phyloP scores from a whole-genome alignment of 495 filamentous ascomycete species.

The Lepraria neglecta region DNA sequence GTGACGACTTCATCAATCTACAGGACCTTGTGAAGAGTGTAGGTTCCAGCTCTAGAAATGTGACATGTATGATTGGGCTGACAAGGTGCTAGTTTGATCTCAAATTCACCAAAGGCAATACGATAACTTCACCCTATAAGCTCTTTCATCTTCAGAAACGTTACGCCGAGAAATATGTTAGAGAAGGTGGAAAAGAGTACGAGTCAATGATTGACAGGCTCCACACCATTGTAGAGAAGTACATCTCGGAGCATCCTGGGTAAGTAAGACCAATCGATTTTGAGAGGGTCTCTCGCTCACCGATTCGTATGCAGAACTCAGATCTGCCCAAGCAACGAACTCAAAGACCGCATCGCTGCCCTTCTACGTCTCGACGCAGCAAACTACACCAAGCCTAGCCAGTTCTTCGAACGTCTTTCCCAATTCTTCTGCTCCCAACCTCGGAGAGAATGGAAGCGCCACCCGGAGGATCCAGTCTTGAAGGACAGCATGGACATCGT shows the following conservation, averaged over 20 bases:
- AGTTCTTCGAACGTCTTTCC: slow-evolving; percentile 52
- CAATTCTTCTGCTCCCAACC: slow-evolving; percentile 57
- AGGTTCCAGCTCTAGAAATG: slow-evolving; percentile 3
- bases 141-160: slow-evolving; percentile 71
- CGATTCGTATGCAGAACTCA: slow-evolving; percentile 4
- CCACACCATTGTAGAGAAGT: slow-evolving; percentile 33
- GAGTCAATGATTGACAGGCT: slow-evolving; percentile 45
- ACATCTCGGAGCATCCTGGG: slow-evolving; percentile 30
- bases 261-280: slow-evolving; percentile 26
- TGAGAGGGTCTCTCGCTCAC: neutral
- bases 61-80: neutral
- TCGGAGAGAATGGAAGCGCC: neutral
- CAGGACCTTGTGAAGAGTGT: slow-evolving; percentile 57
- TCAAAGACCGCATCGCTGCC: slow-evolving; percentile 38
- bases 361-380: slow-evolving; percentile 56
- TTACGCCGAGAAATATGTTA: slow-evolving; percentile 50
- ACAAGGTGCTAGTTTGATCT: slow-evolving; percentile 52
- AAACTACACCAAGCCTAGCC: slow-evolving; percentile 52
- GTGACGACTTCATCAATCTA: slow-evolving; percentile 63
- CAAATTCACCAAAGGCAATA: slow-evolving; percentile 83
- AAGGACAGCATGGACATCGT: slow-evolving; percentile 28
- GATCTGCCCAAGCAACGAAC: slow-evolving; percentile 33
- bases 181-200: slow-evolving; percentile 36
- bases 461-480: neutral
- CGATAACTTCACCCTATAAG: slow-evolving; percentile 75